Evolutionary conservation across 345 rosid genomes (phyloP).

Genomic region (Salix purpurea): DNA sequence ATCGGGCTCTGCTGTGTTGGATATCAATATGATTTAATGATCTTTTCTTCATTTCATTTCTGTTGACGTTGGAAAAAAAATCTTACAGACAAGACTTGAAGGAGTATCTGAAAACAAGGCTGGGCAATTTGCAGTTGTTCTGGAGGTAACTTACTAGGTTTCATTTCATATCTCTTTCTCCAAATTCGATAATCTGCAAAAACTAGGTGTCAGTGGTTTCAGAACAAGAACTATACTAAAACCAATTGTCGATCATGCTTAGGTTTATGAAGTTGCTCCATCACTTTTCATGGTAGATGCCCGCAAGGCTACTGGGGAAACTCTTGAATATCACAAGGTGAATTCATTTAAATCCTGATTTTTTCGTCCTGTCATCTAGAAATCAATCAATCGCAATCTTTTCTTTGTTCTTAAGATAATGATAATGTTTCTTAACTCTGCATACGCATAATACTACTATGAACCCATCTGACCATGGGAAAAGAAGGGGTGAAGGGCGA

Average conservation of each 20-base stretch:
- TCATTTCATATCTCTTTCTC: background rate
- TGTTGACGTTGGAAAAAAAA: background rate
- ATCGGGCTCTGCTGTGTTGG: background rate
- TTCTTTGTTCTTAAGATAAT: background rate
- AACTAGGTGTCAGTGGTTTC: background rate
- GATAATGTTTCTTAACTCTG: background rate
- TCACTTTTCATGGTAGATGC: conserved; percentile 89
- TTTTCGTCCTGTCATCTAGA: background rate
- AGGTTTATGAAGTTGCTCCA: conserved; percentile 91
- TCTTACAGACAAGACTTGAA: conserved; percentile 66
- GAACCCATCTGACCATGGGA: background rate
- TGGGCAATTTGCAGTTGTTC: conserved; percentile 64
- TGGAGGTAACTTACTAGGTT: conserved; percentile 51
- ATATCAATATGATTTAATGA: background rate
- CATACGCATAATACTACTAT: background rate
- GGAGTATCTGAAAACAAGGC: conserved; percentile 50
- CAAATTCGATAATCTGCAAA: background rate
- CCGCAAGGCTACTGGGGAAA: conserved; percentile 85
- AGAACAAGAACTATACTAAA: background rate
- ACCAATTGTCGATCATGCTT: background rate
- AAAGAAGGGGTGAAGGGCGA: too few relatives aligned
- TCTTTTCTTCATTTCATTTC: background rate
- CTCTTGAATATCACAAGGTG: conserved; percentile 91
- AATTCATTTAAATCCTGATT: background rate
- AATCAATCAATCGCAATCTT: background rate